A percentile compares a stretch with the other conserved stretches of the same genome.
These are phyloP conservation scores for Geotrichum australiense DNA, from an alignment of 1,139 yeast genomes.

Conservation along the genomic window DNA sequence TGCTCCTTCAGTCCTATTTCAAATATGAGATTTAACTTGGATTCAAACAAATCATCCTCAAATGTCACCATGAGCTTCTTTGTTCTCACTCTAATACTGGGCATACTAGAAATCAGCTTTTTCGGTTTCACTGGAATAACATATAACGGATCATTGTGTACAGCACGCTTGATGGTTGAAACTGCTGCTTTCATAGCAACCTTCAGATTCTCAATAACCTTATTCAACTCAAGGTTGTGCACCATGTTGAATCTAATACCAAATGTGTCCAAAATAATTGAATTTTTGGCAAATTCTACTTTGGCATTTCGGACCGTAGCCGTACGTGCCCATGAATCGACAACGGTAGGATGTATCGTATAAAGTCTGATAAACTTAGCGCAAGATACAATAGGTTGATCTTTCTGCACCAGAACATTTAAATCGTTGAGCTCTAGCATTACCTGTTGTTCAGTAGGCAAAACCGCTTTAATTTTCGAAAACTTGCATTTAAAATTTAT, in stretches of 20 bases:
- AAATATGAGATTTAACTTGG: slow-evolving; percentile 64
- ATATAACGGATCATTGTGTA: slow-evolving; percentile 44
- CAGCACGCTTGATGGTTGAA: slow-evolving; percentile 37
- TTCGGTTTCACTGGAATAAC: slow-evolving; percentile 32
- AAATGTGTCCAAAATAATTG: slow-evolving; percentile 27
- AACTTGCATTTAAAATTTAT: neutral
- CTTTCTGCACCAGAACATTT: slow-evolving; percentile 32
- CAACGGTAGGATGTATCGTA: slow-evolving; percentile 49
- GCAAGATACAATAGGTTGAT: slow-evolving; percentile 29
- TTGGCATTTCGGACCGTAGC: slow-evolving; percentile 26
- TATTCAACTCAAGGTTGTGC: slow-evolving; percentile 56
- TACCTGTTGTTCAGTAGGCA: slow-evolving; percentile 48
- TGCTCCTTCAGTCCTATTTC: slow-evolving; percentile 74
- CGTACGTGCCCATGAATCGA: slow-evolving; percentile 39
- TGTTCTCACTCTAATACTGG: slow-evolving; percentile 46
- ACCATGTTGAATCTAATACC: slow-evolving; percentile 42
- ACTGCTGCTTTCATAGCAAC: slow-evolving; percentile 53
- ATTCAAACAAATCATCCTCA: slow-evolving; percentile 85
- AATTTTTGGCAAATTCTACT: slow-evolving; percentile 11
- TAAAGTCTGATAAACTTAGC: slow-evolving; percentile 43
- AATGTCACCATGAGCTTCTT: slow-evolving; percentile 43
- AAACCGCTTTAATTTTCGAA: slow-evolving; percentile 35
- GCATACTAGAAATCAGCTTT: slow-evolving; percentile 36
- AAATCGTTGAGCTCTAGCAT: slow-evolving; percentile 46
- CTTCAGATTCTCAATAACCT: slow-evolving; percentile 57